Base-by-base conservation (phyloP, 495 filamentous ascomycete genomes). In the Hypoxylon trugodes region DNA sequence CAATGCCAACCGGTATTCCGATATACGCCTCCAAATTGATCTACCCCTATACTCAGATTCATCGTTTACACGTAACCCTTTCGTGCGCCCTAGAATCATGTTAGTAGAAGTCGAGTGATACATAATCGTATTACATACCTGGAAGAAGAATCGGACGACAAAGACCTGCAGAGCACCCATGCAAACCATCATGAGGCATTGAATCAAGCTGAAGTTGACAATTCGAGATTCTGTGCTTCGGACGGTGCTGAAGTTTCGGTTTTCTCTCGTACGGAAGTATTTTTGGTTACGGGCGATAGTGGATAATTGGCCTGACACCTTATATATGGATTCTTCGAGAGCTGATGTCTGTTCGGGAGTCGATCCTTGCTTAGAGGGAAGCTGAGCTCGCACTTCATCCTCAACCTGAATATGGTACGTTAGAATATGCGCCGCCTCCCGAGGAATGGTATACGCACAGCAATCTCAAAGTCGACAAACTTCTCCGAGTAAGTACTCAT, bases 81-180 rank as follows among this genome's bases (percentile, higher is more conserved):
- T 61, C 83, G 72, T 18, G 83, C 83, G 35, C 83, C 83, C 80
- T 84, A 22, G 7, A 21, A 40, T 24, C 19, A 22, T 45, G 26
- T 69, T 59, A 75, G 71, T 58, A 15, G 5, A 43, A 22, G 8
- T 16, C 13, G 3, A 6, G 24, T 2, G 6, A 0, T 13, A 1
- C 10, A 41, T 16, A 25, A 25, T 32, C 6, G 35, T n/a, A 28
- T 4, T 42, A 65, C 78, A 41, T 76, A 82, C 93, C 81, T 97
- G 94, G 84, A 98, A 98, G 77, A 98, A 98, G 87, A 98, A 97
- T 56, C 92, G 79, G 65, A 99, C 96, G 70, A 99, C 88, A 72
- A 99, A 98, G 25, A 99, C 96, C 80, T 99, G 96, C 73, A 99
- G 78, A 25, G 87, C 93, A 21, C 93, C 95, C 96, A 99, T 99